phyloP scores from a whole-genome alignment of 2,329 filamentous ascomycete species.

The Colletotrichum sp. region DNA sequence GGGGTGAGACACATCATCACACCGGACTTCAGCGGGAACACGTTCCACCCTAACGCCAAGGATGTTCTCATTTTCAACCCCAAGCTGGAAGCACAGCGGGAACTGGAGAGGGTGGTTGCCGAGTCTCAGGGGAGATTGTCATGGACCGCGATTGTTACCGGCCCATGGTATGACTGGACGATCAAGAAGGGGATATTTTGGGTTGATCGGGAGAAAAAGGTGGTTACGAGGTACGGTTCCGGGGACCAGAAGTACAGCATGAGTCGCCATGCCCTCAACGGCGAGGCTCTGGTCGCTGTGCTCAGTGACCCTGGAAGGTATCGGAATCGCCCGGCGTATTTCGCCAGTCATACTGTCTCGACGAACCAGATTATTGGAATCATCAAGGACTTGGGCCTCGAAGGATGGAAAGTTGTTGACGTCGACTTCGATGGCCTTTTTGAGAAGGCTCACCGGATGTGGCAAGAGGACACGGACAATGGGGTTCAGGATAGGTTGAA shows the following conservation, averaged over 20 bases:
- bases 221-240: conserved; percentile 16
- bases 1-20: conserved; percentile 24
- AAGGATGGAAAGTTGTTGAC: not conserved
- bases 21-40: conserved; percentile 26
- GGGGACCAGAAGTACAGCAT: conserved; percentile 8
- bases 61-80: conserved; percentile 19
- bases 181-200: conserved; percentile 24
- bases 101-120: conserved; percentile 25
- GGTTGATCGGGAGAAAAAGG: conserved; percentile 11
- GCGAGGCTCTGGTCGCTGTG: conserved; percentile 15
- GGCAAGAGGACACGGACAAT: conserved; percentile 1
- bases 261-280: not conserved
- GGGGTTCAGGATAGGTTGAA: conserved; percentile 6
- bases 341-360: conserved; percentile 7
- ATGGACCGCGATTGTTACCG: conserved; percentile 26
- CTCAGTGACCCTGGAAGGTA: not conserved
- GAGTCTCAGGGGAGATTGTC: not conserved
- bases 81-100: conserved; percentile 22
- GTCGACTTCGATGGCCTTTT: not conserved
- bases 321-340: not conserved
- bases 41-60: conserved; percentile 14
- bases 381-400: not conserved
- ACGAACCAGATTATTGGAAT: conserved; percentile 8
- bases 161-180: conserved; percentile 25
- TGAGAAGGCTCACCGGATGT: not conserved